phyloP scores from a whole-genome alignment of 2,329 filamentous ascomycete species.

The Arthrobotrys conoides region DNA sequence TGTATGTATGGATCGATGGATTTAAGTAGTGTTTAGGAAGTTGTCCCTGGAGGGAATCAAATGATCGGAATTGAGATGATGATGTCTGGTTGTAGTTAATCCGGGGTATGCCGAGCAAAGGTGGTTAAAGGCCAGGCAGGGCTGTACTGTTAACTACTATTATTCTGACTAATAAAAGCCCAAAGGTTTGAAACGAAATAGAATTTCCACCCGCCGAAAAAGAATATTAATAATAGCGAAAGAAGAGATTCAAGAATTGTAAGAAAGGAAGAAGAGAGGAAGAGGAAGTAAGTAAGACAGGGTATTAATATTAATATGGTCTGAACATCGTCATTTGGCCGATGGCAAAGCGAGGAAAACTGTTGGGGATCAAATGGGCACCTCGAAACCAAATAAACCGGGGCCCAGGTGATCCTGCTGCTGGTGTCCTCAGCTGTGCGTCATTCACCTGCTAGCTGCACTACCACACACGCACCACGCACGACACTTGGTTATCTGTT shows the following conservation, averaged over 20 bases:
- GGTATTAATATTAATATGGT: background rate
- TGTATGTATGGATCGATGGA: background rate
- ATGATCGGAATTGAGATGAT: constrained; percentile 11
- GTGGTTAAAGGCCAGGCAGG: background rate
- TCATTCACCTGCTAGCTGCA: constrained; percentile 34
- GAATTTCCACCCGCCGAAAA: background rate
- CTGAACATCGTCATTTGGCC: constrained; percentile 56
- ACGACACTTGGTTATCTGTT: background rate
- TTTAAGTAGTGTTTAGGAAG: background rate
- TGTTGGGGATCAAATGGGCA: constrained; percentile 34
- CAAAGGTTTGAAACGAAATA: background rate
- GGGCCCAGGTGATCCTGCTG: constrained; percentile 50
- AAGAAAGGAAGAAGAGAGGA: too few species aligned
- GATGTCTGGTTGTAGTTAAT: constrained; percentile 2
- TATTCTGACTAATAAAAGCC: background rate
- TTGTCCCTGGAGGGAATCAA: background rate
- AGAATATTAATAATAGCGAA: background rate
- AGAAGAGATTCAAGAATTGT: background rate
- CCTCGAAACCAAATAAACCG: background rate
- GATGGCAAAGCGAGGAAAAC: constrained; percentile 38
- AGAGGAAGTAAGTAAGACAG: background rate
- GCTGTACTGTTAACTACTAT: too few species aligned
- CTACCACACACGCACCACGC: constrained; percentile 18
- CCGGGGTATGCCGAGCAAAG: constrained; percentile 14
- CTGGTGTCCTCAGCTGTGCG: constrained; percentile 28